A percentile compares a stretch with the other conserved stretches of the same genome.
These are phyloP conservation scores for Nemania bipapillata DNA, from an alignment of 2,329 filamentous ascomycete species.

Conservation along the genomic window DNA sequence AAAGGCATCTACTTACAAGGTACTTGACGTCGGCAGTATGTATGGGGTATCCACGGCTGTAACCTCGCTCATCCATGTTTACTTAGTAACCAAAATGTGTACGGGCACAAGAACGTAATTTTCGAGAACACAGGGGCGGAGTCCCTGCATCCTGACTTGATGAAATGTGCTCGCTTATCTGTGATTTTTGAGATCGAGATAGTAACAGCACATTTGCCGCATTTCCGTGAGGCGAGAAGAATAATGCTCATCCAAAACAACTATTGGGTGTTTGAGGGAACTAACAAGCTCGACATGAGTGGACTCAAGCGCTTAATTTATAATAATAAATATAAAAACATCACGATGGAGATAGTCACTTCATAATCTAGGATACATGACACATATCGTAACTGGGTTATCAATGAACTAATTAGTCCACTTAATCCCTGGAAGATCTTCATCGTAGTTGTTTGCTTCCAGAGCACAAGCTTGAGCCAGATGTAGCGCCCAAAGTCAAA, in stretches of 20 bases:
- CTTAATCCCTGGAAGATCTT: conserved; percentile 8
- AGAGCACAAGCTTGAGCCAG: conserved; percentile 28
- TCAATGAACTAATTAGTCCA: not conserved
- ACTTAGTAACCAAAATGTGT: conserved; percentile 53
- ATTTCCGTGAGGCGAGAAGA: not conserved
- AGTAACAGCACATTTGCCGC: conserved; percentile 1
- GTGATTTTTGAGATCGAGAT: conserved; percentile 17
- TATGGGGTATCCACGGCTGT: conserved; percentile 55
- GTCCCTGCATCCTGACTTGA: conserved; percentile 36
- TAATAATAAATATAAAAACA: conserved; percentile 1
- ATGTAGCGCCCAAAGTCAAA: conserved; percentile 37
- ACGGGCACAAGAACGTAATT: conserved; percentile 56
- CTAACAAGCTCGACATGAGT: not conserved
- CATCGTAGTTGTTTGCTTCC: conserved; percentile 21
- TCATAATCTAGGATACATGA: not conserved
- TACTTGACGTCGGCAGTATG: conserved; percentile 44
- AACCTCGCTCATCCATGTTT: conserved; percentile 54
- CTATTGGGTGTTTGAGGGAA: not conserved
- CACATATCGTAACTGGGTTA: not conserved
- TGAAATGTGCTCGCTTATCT: conserved; percentile 33
- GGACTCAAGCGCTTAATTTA: conserved; percentile 7
- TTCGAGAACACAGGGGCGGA: conserved; percentile 53
- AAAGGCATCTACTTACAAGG: conserved; percentile 35
- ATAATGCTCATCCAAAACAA: conserved; percentile 3
- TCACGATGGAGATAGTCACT: conserved; percentile 5